phyloP scores from a whole-genome alignment of 2,329 filamentous ascomycete genomes.

The Microcera coccophila region DNA sequence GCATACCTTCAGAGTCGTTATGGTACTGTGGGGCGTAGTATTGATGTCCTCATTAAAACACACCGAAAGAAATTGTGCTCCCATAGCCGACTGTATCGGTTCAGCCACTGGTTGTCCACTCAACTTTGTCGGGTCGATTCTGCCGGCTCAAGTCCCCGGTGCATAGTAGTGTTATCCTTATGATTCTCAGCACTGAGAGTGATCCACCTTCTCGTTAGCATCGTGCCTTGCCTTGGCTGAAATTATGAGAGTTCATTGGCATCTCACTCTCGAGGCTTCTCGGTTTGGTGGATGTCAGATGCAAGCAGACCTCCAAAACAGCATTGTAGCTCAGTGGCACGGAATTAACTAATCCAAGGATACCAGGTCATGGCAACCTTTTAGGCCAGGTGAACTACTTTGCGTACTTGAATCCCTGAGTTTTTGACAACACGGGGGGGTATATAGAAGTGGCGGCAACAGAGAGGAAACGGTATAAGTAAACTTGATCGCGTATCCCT shows the following conservation, averaged over 20 bases:
- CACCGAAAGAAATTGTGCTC: too few species aligned
- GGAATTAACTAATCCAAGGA: too few species aligned
- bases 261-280: constrained; percentile 5
- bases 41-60: too few species aligned
- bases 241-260: constrained; percentile 4
- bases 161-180: not conserved
- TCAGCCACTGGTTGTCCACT: not conserved
- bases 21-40: too few species aligned
- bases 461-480: too few species aligned
- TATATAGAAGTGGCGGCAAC: too few species aligned
- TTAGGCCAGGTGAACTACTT: not conserved
- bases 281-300: constrained; percentile 8
- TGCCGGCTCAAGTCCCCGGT: not conserved
- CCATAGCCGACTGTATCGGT: not conserved
- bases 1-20: too few species aligned
- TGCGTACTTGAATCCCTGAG: not conserved
- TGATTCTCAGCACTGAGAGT: not conserved
- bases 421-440: too few species aligned
- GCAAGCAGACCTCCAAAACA: constrained; percentile 5
- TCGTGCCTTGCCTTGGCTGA: constrained; percentile 5
- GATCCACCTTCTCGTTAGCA: not conserved
- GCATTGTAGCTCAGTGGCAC: constrained; percentile 9
- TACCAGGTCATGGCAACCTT: not conserved
- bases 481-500: too few species aligned
- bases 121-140: constrained; percentile 4